phyloP scores from a whole-genome alignment of 768 basidiomycete genomes.

The Boletus rubropictus region DNA sequence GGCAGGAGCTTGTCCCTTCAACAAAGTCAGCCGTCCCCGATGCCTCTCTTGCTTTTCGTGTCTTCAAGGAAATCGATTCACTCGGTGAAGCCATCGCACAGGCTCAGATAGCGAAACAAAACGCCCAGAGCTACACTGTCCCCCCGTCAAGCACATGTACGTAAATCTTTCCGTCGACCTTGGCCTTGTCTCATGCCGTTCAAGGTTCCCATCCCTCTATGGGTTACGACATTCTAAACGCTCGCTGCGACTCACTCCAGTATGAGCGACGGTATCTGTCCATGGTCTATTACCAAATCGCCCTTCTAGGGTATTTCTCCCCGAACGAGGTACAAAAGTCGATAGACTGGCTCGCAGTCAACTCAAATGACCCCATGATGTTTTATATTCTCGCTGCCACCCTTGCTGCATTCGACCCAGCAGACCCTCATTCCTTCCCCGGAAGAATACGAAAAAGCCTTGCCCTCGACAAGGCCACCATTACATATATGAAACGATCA shows the following conservation, averaged over 20 bases:
- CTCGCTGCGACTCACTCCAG: constrained; percentile 66
- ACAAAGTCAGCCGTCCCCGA: constrained; percentile 32
- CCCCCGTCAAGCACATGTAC: constrained; percentile 52
- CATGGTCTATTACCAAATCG: constrained; percentile 55
- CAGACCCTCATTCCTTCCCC: constrained; percentile 45
- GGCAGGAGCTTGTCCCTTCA: constrained; percentile 46
- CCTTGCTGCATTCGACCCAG: constrained; percentile 61
- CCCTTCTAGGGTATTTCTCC: constrained; percentile 56
- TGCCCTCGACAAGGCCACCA: constrained; percentile 40
- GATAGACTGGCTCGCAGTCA: constrained; percentile 64
- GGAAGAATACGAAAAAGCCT: constrained; percentile 44
- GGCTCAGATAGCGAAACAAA: constrained; percentile 54
- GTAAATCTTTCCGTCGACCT: neutral
- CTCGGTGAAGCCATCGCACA: constrained; percentile 48
- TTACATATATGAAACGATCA: constrained; percentile 56
- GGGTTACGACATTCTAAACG: constrained; percentile 60
- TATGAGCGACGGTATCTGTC: constrained; percentile 69
- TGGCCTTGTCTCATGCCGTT: constrained; percentile 5
- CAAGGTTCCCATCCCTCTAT: constrained; percentile 43
- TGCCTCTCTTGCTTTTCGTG: constrained; percentile 44
- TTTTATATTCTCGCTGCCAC: constrained; percentile 63
- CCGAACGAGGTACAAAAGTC: constrained; percentile 55
- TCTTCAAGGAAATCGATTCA: constrained; percentile 61
- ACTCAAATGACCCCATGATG: constrained; percentile 62
- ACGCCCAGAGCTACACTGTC: constrained; percentile 53